A percentile compares a stretch with the other conserved stretches of the same genome.
Evolutionary conservation across 257 asterid genomes (phyloP).

Genomic region (Solanum dulcamara): DNA sequence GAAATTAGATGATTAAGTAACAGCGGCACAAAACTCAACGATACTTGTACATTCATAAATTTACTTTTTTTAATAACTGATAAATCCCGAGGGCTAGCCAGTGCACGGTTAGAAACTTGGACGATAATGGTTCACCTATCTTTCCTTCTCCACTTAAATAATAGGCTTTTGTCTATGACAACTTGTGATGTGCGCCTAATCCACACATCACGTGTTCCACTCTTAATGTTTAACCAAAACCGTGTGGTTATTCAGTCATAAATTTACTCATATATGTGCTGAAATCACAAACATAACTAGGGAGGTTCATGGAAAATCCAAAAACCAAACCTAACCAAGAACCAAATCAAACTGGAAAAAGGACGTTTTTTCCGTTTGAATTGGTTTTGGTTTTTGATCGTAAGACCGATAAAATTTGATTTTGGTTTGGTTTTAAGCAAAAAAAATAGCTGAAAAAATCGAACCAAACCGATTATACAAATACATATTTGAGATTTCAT

Average conservation of each 20-base stretch:
- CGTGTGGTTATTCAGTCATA: not conserved
- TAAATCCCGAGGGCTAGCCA: not conserved
- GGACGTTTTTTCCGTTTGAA: not conserved
- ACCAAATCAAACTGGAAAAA: not conserved
- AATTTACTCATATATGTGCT: not conserved
- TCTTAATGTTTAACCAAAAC: not conserved
- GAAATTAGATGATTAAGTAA: not conserved
- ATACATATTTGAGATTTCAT: not conserved
- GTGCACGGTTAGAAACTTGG: not conserved
- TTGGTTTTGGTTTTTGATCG: not conserved
- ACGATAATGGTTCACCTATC: not conserved
- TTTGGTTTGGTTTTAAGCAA: not conserved
- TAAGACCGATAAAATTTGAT: not conserved
- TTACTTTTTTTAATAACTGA: not conserved
- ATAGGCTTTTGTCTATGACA: not conserved
- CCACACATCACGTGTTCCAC: not conserved
- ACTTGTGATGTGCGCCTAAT: not conserved
- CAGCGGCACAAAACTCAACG: not conserved
- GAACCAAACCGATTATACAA: not conserved
- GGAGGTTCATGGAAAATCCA: not conserved
- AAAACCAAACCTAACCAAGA: not conserved
- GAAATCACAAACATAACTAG: not conserved
- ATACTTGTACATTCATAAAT: not conserved
- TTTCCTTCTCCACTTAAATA: not conserved
- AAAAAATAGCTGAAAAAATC: not conserved